Conservation (phyloP, 768 basidiomycete species). For the Lentinula boryana region DNA sequence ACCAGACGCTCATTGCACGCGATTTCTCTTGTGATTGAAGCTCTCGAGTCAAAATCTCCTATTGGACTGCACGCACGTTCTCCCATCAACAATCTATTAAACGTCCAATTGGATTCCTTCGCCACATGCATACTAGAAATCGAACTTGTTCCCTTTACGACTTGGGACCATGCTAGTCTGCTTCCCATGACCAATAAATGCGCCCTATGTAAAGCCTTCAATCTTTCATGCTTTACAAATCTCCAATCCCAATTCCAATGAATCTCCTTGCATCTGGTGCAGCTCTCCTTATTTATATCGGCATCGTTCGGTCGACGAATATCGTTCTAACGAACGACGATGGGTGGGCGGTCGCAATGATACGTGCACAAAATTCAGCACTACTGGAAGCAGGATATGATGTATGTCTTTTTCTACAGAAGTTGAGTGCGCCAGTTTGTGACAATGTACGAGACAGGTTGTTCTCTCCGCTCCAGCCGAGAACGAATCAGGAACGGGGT, state of each 20-base stretch:
- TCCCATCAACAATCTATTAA: background rate
- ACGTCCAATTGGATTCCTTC: background rate
- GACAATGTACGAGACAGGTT: conserved; percentile 19
- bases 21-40: too few relatives aligned
- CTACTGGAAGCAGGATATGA: conserved; percentile 31
- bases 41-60: too few relatives aligned
- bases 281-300: background rate
- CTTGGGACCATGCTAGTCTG: background rate
- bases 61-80: background rate
- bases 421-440: background rate
- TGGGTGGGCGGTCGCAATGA: conserved; percentile 41
- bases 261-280: background rate
- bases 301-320: conserved; percentile 7
- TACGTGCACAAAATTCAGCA: conserved; percentile 34
- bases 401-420: conserved; percentile 18
- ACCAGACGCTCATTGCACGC: background rate
- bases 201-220: background rate
- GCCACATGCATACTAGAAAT: background rate
- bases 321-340: conserved; percentile 27
- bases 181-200: background rate
- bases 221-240: too few relatives aligned
- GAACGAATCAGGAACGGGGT: conserved; percentile 42
- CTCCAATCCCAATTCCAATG: background rate
- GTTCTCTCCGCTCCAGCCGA: conserved; percentile 40
- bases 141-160: background rate